These are phyloP conservation scores for Melampsora americana DNA, from an alignment of 1,284 basidiomycete species.

Conservation along the genomic window DNA sequence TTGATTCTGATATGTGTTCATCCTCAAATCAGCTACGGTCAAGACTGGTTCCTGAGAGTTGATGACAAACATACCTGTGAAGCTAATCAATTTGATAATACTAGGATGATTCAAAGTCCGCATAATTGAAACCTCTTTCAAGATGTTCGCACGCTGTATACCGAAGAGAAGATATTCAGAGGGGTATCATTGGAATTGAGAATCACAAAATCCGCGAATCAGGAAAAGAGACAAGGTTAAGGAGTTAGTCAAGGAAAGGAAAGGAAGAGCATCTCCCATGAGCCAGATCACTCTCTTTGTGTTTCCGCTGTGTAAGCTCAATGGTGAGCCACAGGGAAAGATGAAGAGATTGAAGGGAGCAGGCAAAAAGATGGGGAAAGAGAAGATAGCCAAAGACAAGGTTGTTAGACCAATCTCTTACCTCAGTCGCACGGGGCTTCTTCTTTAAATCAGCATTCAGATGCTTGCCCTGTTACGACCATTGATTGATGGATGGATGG, in stretches of 20 bases:
- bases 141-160: constrained; percentile 85
- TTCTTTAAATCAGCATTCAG: constrained; percentile 50
- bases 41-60: constrained; percentile 48
- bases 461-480: constrained; percentile 47
- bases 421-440: constrained; percentile 51
- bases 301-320: no score
- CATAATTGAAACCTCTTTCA: constrained; percentile 99
- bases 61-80: constrained; percentile 56
- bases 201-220: neutral
- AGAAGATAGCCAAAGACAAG: neutral
- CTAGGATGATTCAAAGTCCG: constrained; percentile 83
- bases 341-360: neutral
- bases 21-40: neutral
- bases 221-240: neutral
- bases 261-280: neutral
- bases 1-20: constrained; percentile 63
- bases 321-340: no score
- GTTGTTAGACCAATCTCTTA: constrained; percentile 48
- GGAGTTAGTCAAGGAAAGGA: neutral
- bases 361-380: neutral
- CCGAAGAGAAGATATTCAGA: no score
- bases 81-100: constrained; percentile 82
- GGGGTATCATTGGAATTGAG: constrained; percentile 8
- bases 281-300: no score
- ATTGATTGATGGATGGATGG: neutral